phyloP scores from a whole-genome alignment of 345 rosid species.

The Angophora floribunda region DNA sequence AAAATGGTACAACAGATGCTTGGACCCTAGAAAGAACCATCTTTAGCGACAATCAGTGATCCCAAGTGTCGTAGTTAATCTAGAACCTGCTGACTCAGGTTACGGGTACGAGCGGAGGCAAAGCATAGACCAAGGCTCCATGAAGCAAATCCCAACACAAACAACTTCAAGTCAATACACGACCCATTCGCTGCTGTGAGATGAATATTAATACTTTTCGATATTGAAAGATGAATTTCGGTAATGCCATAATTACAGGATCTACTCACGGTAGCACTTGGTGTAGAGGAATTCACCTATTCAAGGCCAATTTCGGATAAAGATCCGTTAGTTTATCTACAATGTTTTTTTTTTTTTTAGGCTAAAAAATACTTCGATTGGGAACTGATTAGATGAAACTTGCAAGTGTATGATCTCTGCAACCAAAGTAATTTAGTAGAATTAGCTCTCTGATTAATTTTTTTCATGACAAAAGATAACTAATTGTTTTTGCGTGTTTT shows the following conservation, averaged over 20 bases:
- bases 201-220: background rate
- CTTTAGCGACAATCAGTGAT: background rate
- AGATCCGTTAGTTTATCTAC: background rate
- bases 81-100: background rate
- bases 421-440: background rate
- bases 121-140: background rate
- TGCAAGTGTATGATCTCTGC: background rate
- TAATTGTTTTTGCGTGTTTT: background rate
- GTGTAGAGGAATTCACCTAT: background rate
- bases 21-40: background rate
- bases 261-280: background rate
- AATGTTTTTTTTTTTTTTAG: background rate
- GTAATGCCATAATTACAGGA: background rate
- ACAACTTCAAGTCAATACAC: background rate
- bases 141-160: background rate
- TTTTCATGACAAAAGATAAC: background rate
- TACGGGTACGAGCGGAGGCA: background rate
- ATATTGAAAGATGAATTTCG: background rate
- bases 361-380: background rate
- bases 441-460: background rate
- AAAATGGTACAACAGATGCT: background rate
- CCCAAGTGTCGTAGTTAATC: background rate
- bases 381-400: background rate
- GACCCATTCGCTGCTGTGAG: background rate
- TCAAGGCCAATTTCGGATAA: background rate